A percentile compares a stretch with the other conserved stretches of the same genome.
Conservation (phyloP, 495 filamentous ascomycete genomes). For the Penicillium riverlandense region DNA sequence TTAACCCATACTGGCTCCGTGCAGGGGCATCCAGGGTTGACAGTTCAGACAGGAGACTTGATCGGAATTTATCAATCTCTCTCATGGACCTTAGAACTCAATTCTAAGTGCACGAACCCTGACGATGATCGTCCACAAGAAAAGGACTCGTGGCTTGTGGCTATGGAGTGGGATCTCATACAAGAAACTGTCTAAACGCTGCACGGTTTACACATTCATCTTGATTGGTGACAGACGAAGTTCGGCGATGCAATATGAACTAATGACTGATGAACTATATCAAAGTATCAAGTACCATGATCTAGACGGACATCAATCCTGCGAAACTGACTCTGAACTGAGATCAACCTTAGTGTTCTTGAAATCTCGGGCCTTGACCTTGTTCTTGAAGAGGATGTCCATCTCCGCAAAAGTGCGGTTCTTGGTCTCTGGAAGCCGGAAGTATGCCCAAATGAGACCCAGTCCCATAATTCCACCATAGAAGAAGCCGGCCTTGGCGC, state of each 20-base stretch:
- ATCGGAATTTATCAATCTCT: conserved; percentile 24
- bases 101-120: no score
- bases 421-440: conserved; percentile 59
- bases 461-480: conserved; percentile 58
- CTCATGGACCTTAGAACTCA: no score
- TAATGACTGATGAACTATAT: no score
- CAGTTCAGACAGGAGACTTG: conserved; percentile 15
- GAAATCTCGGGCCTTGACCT: no score
- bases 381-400: conserved; percentile 27
- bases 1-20: no score
- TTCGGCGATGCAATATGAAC: no score
- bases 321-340: no score
- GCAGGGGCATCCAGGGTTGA: not conserved
- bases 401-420: conserved; percentile 57
- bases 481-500: conserved; percentile 59
- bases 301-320: no score
- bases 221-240: no score
- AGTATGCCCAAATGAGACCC: conserved; percentile 58
- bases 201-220: no score
- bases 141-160: conserved; percentile 24
- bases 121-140: not conserved
- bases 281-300: no score
- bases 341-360: no score
- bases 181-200: not conserved
- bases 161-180: conserved; percentile 37